A percentile compares a stretch with the other conserved stretches of the same genome.
Evolutionary conservation across 805 yeast species (phyloP).

Genomic region (Lipomyces yamanashiensis): DNA sequence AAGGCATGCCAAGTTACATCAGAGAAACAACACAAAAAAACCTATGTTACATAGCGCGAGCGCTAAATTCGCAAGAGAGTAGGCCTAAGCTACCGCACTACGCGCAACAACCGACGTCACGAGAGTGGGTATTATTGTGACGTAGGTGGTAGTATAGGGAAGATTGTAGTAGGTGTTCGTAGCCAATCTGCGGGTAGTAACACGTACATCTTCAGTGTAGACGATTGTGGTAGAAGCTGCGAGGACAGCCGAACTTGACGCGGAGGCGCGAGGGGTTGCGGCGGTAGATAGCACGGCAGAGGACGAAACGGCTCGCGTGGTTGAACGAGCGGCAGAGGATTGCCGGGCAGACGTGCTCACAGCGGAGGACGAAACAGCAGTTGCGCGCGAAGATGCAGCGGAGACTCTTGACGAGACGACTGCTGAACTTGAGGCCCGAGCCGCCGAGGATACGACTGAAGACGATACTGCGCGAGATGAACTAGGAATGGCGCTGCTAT

Average conservation of each 20-base stretch:
- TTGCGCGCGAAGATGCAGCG: background rate
- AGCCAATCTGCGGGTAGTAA: slow-evolving; percentile 8
- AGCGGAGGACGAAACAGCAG: background rate
- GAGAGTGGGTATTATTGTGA: slow-evolving; percentile 3
- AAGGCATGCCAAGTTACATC: background rate
- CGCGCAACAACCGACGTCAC: background rate
- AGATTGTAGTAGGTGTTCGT: slow-evolving; percentile 17
- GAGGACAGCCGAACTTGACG: background rate
- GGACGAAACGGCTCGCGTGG: slow-evolving; percentile 2
- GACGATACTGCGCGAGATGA: background rate
- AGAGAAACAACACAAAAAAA: background rate
- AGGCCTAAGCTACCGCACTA: background rate
- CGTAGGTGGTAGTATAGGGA: slow-evolving; percentile 5
- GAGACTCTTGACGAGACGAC: no score
- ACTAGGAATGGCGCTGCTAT: background rate
- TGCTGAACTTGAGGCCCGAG: no score
- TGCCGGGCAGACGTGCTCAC: no score
- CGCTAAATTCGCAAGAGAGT: background rate
- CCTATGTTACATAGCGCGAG: background rate
- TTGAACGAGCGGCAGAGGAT: background rate
- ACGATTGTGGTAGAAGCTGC: background rate
- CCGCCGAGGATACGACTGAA: no score
- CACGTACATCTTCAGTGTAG: background rate
- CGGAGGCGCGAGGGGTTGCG: background rate
- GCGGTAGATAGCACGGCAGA: background rate